phyloP scores from a whole-genome alignment of 106 monocot genomes.

The Chionographis japonica region DNA sequence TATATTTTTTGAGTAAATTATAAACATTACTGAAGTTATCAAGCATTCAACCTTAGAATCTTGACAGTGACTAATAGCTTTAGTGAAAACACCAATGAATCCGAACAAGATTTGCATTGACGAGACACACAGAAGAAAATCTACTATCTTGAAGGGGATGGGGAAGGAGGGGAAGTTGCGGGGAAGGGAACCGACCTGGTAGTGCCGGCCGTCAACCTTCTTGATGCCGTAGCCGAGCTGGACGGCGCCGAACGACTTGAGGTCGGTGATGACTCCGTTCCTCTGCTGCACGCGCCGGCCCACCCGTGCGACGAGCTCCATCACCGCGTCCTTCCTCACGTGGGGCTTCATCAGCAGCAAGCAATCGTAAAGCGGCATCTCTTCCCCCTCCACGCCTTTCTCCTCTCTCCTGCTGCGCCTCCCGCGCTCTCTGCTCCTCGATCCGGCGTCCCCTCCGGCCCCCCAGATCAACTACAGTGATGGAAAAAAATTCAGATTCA shows the following conservation, averaged over 20 bases:
- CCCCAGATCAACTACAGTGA: too few species aligned
- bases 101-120: too few species aligned
- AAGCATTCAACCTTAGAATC: too few species aligned
- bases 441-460: too few species aligned
- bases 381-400: background rate
- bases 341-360: constrained; percentile 56
- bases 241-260: constrained; percentile 78
- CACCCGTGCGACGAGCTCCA: constrained; percentile 48
- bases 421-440: background rate
- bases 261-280: constrained; percentile 74
- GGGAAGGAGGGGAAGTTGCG: background rate
- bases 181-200: constrained; percentile 32
- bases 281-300: constrained; percentile 52
- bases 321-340: constrained; percentile 38
- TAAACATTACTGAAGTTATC: too few species aligned
- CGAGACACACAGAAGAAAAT: too few species aligned
- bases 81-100: too few species aligned
- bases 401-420: background rate
- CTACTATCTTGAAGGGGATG: too few species aligned
- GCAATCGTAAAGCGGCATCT: constrained; percentile 90
- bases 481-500: too few species aligned
- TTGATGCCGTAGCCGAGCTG: constrained; percentile 80
- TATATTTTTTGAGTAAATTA: too few species aligned
- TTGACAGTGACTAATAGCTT: too few species aligned
- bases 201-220: constrained; percentile 82